Conservation (phyloP, 73 alveolate genomes). For the Paramecium octaurelia region DNA sequence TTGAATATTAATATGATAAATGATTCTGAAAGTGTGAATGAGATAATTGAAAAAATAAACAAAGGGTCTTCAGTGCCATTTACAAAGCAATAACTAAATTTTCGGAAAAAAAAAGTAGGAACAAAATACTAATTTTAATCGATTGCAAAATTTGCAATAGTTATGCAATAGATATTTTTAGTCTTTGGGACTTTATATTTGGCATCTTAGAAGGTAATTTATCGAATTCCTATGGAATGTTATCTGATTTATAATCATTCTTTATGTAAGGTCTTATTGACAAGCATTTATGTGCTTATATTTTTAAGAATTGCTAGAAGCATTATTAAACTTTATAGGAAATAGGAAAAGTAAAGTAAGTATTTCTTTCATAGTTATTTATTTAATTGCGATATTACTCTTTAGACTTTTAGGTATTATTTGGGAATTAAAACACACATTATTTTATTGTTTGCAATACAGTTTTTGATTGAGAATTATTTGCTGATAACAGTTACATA, state of each 20-base stretch:
- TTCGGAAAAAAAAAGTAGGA: background rate
- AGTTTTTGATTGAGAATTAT: background rate
- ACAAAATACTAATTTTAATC: background rate
- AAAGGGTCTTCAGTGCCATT: background rate
- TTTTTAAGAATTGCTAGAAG: background rate
- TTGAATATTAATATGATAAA: background rate
- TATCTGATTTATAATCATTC: background rate
- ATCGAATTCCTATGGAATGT: background rate
- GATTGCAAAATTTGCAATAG: background rate
- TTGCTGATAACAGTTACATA: background rate
- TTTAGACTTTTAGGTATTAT: background rate
- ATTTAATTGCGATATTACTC: background rate
- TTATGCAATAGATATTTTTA: background rate
- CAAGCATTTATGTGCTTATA: background rate
- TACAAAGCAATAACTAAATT: background rate
- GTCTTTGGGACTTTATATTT: background rate
- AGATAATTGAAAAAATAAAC: background rate
- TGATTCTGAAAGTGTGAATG: background rate
- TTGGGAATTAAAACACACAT: background rate
- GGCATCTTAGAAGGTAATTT: background rate
- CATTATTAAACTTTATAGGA: background rate
- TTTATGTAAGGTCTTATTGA: background rate
- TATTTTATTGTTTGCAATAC: background rate
- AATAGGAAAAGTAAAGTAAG: background rate
- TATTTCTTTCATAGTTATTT: background rate